A percentile compares a stretch with the other conserved stretches of the same genome.
phyloP scores from a whole-genome alignment of 768 basidiomycete species.

The Lenzites betulinus region DNA sequence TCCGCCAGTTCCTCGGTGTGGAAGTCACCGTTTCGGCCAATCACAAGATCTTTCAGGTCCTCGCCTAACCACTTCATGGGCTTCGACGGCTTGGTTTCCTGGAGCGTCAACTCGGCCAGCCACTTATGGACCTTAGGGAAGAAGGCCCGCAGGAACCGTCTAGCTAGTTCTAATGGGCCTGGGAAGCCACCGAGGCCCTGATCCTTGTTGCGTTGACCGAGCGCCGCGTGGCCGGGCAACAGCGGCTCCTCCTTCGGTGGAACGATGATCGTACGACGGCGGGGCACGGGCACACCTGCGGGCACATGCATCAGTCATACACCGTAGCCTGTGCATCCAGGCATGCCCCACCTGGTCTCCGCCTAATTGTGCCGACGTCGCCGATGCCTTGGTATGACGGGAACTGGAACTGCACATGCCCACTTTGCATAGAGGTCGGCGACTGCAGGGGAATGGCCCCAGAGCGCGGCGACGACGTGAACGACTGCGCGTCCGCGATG shows the following conservation, averaged over 20 bases:
- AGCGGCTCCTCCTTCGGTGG: conserved; percentile 7
- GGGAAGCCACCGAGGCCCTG: conserved; percentile 51
- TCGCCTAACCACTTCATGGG: conserved; percentile 39
- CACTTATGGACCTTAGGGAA: conserved; percentile 45
- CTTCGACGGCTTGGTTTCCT: not conserved
- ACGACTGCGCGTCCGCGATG: conserved; percentile 32
- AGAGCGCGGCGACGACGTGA: conserved; percentile 39
- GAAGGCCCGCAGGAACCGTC: conserved; percentile 39
- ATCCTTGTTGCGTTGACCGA: conserved; percentile 35
- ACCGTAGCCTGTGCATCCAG: too few relatives aligned
- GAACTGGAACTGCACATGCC: conserved; percentile 9
- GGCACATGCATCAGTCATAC: not conserved
- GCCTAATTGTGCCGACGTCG: conserved; percentile 2
- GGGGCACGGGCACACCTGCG: conserved; percentile 30
- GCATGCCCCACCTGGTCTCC: conserved; percentile 13
- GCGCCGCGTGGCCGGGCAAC: not conserved
- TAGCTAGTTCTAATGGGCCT: conserved; percentile 43
- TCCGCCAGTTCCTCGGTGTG: conserved; percentile 55
- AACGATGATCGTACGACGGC: conserved; percentile 38
- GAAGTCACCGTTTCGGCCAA: conserved; percentile 64
- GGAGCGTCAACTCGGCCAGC: not conserved
- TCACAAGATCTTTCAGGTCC: conserved; percentile 42
- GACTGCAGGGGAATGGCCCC: conserved; percentile 30
- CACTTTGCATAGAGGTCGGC: conserved; percentile 10
- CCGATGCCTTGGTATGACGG: not conserved